Evolutionary conservation across 495 filamentous ascomycete genomes (phyloP).

Genomic region (Lasiosphaeria ovina): DNA sequence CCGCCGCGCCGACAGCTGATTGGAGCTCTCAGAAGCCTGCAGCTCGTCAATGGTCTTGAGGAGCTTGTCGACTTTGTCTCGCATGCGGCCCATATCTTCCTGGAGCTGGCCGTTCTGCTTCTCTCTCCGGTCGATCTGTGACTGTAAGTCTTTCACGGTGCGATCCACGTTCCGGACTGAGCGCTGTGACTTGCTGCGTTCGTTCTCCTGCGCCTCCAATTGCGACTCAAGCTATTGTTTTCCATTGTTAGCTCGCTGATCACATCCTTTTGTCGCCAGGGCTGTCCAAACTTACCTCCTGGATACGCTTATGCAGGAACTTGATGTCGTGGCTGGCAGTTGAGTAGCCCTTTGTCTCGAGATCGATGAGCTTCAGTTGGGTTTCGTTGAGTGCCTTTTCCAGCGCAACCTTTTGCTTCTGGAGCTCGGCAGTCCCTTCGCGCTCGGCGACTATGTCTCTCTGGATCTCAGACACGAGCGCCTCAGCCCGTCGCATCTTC

Average conservation of each 20-base stretch:
- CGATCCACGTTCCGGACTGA: conserved; percentile 92
- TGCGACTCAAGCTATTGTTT: conserved; percentile 77
- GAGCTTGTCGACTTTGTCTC: conserved; percentile 86
- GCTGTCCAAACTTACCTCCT: conserved; percentile 67
- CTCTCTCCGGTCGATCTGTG: conserved; percentile 88
- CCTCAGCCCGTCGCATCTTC: conserved; percentile 97
- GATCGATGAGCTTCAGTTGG: conserved; percentile 83
- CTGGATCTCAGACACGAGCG: conserved; percentile 82
- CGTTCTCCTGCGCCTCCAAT: conserved; percentile 78
- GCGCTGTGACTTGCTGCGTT: conserved; percentile 74
- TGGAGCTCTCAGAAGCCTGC: conserved; percentile 77
- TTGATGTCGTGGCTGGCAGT: conserved; percentile 91
- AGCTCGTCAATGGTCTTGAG: conserved; percentile 91
- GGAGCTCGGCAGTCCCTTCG: conserved; percentile 75
- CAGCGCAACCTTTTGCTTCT: conserved; percentile 87
- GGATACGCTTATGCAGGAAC: conserved; percentile 90
- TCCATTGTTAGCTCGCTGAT: conserved; percentile 12
- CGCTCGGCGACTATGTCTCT: conserved; percentile 92
- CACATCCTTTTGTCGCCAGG: background rate
- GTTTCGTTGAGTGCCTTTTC: conserved; percentile 92
- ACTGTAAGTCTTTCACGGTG: conserved; percentile 87
- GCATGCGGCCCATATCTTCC: conserved; percentile 77
- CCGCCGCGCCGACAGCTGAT: conserved; percentile 73
- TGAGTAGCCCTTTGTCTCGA: conserved; percentile 96
- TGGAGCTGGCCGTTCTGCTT: conserved; percentile 75